Percentiles rank a stretch among this genome's conserved stretches.
Evolutionary conservation across 164 flowering plant species (phyloP).

Genomic region (Macadamia tetraphylla): DNA sequence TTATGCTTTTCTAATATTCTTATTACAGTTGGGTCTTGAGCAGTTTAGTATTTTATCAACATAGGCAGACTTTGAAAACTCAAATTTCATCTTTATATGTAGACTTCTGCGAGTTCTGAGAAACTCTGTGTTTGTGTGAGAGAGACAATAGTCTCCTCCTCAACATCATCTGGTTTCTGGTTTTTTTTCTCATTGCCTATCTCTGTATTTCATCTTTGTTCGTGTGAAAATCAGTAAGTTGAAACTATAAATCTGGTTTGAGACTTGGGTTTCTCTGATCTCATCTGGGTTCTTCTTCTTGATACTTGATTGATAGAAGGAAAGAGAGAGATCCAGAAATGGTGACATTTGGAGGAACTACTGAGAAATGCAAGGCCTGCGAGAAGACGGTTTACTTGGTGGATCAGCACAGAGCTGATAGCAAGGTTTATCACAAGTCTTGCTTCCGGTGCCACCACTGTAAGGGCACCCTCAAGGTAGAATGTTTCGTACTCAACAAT

Average conservation of each 20-base stretch:
- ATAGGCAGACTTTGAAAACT: too few species aligned
- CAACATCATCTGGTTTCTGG: not conserved
- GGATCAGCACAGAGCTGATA: constrained; percentile 25
- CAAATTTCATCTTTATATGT: too few species aligned
- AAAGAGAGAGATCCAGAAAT: constrained; percentile 19
- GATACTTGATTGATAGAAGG: not conserved
- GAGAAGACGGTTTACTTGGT: constrained; percentile 85
- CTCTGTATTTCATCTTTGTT: too few species aligned
- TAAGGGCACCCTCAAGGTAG: constrained; percentile 76
- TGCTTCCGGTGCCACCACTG: constrained; percentile 94
- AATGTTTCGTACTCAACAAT: not conserved
- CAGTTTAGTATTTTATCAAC: too few species aligned
- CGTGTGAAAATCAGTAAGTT: not conserved
- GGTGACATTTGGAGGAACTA: constrained; percentile 72
- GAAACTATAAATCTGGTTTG: too few species aligned
- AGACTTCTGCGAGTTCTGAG: too few species aligned
- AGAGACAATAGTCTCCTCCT: too few species aligned
- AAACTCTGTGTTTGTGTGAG: too few species aligned
- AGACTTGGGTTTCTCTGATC: too few species aligned
- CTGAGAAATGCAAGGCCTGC: constrained; percentile 79
- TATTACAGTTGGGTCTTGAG: too few species aligned
- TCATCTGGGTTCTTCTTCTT: not conserved
- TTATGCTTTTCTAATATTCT: too few species aligned
- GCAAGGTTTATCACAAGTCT: constrained; percentile 71
- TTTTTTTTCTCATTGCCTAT: not conserved